A percentile compares a stretch with the other conserved stretches of the same genome.
phyloP scores from a whole-genome alignment of 2,329 filamentous ascomycete genomes.

The Penicillium paneum region DNA sequence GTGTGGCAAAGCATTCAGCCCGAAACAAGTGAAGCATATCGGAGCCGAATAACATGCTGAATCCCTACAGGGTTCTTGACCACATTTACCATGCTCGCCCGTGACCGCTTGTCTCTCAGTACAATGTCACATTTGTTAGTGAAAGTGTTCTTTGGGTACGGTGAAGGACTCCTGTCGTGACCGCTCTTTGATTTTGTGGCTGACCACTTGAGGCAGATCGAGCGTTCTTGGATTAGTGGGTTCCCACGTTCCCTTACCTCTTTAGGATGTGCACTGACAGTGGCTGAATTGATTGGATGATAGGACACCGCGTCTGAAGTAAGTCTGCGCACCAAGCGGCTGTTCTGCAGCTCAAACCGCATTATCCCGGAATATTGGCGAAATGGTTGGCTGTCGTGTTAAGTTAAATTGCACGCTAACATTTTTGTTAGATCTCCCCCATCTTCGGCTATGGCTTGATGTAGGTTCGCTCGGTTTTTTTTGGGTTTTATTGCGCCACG shows the following conservation, averaged over 20 bases:
- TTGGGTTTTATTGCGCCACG: slow-evolving; percentile 24
- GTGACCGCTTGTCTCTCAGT: slow-evolving; percentile 53
- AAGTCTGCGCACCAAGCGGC: slow-evolving; percentile 30
- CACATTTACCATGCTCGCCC: slow-evolving; percentile 63
- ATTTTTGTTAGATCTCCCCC: slow-evolving; percentile 36
- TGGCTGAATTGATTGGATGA: slow-evolving; percentile 43
- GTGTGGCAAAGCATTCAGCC: slow-evolving; percentile 20
- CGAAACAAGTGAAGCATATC: slow-evolving; percentile 2
- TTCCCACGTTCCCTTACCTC: slow-evolving; percentile 20
- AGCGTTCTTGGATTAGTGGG: slow-evolving; percentile 59
- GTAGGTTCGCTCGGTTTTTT: slow-evolving; percentile 25
- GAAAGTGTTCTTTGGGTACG: slow-evolving; percentile 61
- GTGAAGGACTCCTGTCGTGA: slow-evolving; percentile 19
- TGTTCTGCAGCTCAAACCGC: slow-evolving; percentile 31
- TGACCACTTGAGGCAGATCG: slow-evolving; percentile 39
- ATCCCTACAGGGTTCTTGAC: slow-evolving; percentile 68
- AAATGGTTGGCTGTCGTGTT: slow-evolving; percentile 41
- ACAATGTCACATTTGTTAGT: slow-evolving; percentile 61
- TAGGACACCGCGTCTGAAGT: slow-evolving; percentile 40
- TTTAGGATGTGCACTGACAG: slow-evolving; percentile 24
- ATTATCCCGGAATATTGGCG: slow-evolving; percentile 25
- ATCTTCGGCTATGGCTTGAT: slow-evolving; percentile 42
- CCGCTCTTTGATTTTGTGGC: slow-evolving; percentile 4
- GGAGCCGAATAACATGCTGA: slow-evolving; percentile 1
- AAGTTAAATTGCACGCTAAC: slow-evolving; percentile 39